Evolutionary conservation across 2,329 filamentous ascomycete genomes (phyloP).

Genomic region (Venturia aucupariae): DNA sequence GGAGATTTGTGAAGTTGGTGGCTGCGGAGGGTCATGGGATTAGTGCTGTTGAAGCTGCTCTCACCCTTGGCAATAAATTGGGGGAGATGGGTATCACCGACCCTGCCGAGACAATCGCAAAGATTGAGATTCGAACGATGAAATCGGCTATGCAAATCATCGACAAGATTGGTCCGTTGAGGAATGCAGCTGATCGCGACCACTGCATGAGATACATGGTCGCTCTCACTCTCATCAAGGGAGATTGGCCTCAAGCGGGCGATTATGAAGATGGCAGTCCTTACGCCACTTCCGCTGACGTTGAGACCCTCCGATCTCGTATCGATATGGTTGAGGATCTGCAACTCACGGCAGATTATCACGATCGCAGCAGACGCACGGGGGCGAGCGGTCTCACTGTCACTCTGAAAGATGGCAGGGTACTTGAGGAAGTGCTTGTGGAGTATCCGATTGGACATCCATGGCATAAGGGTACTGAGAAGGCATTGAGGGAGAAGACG

Average conservation of each 20-base stretch:
- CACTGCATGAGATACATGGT: slow-evolving; percentile 30
- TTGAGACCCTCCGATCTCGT: background rate
- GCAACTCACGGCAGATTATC: background rate
- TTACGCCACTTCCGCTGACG: slow-evolving; percentile 18
- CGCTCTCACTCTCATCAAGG: slow-evolving; percentile 27
- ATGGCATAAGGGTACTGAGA: slow-evolving; percentile 17
- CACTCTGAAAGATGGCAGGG: slow-evolving; percentile 19
- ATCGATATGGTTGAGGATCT: background rate
- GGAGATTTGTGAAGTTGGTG: background rate
- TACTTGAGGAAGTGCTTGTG: slow-evolving; percentile 24
- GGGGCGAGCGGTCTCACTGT: slow-evolving; percentile 21
- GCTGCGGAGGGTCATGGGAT: background rate
- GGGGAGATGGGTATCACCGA: background rate
- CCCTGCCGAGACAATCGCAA: background rate
- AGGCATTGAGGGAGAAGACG: slow-evolving; percentile 19
- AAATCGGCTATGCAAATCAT: slow-evolving; percentile 23
- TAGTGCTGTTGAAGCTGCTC: slow-evolving; percentile 7
- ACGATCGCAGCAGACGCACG: background rate
- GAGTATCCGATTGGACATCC: slow-evolving; percentile 30
- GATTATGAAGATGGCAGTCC: slow-evolving; percentile 24
- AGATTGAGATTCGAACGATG: background rate
- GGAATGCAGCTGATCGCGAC: slow-evolving; percentile 28
- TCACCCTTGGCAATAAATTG: slow-evolving; percentile 10
- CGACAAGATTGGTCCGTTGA: slow-evolving; percentile 24
- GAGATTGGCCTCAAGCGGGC: slow-evolving; percentile 17